phyloP scores from a whole-genome alignment of 2,329 filamentous ascomycete species.

The Huntiella bhutanensis region DNA sequence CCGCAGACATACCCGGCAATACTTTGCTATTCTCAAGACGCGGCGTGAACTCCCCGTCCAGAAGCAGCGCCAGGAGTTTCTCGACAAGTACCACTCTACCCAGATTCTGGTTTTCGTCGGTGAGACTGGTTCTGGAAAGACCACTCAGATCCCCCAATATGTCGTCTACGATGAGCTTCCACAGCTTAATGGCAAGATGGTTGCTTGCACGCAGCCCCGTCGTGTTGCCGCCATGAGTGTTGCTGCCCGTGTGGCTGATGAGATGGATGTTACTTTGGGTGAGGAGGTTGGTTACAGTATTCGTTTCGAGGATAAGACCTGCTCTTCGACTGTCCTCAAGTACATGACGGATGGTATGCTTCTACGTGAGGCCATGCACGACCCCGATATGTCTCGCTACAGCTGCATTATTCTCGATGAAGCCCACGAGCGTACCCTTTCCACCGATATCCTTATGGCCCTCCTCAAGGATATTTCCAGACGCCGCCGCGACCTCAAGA shows the following conservation, averaged over 20 bases:
- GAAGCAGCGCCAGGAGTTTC: slow-evolving; percentile 82
- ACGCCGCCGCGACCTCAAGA: slow-evolving; percentile 76
- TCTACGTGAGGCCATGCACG: slow-evolving; percentile 87
- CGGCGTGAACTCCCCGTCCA: slow-evolving; percentile 78
- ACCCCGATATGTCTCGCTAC: slow-evolving; percentile 78
- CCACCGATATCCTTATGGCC: slow-evolving; percentile 94
- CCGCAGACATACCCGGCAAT: slow-evolving; percentile 55
- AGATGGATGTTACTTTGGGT: slow-evolving; percentile 83
- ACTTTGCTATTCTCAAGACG: slow-evolving; percentile 74
- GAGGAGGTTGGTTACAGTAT: slow-evolving; percentile 98
- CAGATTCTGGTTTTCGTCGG: slow-evolving; percentile 98
- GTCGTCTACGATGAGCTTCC: slow-evolving; percentile 94
- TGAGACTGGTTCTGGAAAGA: slow-evolving; percentile 98
- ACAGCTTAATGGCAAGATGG: slow-evolving; percentile 66
- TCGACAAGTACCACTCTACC: slow-evolving; percentile 76
- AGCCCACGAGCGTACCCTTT: slow-evolving; percentile 91
- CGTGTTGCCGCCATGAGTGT: slow-evolving; percentile 98
- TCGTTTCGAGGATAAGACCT: slow-evolving; percentile 91
- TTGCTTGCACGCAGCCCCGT: slow-evolving; percentile 92
- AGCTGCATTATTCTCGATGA: slow-evolving; percentile 97
- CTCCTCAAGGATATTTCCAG: slow-evolving; percentile 76
- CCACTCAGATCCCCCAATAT: slow-evolving; percentile 96
- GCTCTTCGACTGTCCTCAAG: slow-evolving; percentile 78
- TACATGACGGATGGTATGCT: slow-evolving; percentile 99
- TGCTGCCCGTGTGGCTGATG: slow-evolving; percentile 89